Evolutionary conservation across 306 rosid genomes (phyloP), one percentile per base, ranked within the genome.

Genomic region (Hippophae rhamnoides): DNA sequence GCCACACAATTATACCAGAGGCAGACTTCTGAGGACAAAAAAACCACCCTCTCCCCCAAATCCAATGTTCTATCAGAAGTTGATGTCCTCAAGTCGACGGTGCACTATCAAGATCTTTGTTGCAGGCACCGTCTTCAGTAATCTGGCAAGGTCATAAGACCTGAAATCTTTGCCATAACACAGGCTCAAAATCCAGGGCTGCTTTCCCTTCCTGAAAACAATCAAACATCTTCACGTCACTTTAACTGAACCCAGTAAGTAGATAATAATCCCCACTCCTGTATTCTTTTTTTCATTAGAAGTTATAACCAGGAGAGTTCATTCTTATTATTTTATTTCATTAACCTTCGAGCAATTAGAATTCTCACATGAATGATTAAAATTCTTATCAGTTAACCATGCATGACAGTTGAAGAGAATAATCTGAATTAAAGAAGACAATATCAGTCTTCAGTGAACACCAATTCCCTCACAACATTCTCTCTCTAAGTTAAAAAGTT

Each of bases 91-190:
- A 42, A 55, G 49, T 40, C 43, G 56, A 53, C 26, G 56, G 18
- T 6, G 7, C 48, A 18, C 13, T n/a, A 48, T 79, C 65, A 90
- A 81, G 49, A 49, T 52, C 72, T 62, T 74, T 31, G 75, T 64
- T 42, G 47, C 72, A 7, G 81, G 80, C 64, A 82, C 79, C 9
- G 61, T 58, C 88, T 83, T 92, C 64, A 87, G 58, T 65, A 85
- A 74, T 74, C 67, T 78, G 41, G 96, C 88, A 58, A 92, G 95
- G 61, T 87, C 95, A 59, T 69, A 85, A 25, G 98, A 88, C 76
- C 81, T 83, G 81, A 87, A 92, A 62, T 85, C 85, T 71, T 85
- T 92, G 56, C 98, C 98, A 67, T 78, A 92, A 78, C 95, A 85
- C 7, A 88, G 52, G 68, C 89, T 74, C 61, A 31, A 87, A 67